Evolutionary conservation across 148 eudicot genomes (phyloP).

Genomic region (Persicaria tinctoria): DNA sequence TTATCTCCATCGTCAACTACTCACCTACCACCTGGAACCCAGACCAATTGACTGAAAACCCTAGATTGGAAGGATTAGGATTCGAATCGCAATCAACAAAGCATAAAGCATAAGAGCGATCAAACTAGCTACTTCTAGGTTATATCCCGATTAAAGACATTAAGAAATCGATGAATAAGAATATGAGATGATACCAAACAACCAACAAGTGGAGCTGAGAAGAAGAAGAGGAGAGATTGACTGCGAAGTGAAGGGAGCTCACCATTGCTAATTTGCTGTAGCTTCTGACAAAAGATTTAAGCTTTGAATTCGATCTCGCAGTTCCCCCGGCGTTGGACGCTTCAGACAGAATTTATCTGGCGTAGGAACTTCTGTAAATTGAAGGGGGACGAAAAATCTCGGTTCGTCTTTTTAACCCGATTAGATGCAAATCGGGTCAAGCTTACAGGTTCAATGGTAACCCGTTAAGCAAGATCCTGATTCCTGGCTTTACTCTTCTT

Average conservation of each 20-base stretch:
- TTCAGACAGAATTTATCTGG: background rate
- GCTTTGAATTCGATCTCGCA: background rate
- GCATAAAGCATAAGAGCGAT: background rate
- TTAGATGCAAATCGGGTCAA: background rate
- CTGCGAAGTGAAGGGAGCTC: background rate
- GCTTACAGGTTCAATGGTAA: background rate
- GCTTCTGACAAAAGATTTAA: background rate
- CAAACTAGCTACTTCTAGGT: background rate
- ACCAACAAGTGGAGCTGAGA: background rate
- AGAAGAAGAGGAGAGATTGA: background rate
- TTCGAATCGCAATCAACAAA: background rate
- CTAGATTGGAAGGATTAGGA: background rate
- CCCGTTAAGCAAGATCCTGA: too few relatives aligned
- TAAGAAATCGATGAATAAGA: too few relatives aligned
- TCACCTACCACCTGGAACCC: background rate
- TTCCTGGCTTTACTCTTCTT: too few relatives aligned
- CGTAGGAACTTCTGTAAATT: background rate
- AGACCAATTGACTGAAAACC: background rate
- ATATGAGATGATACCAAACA: background rate
- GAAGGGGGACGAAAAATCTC: background rate
- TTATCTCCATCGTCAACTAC: too few relatives aligned
- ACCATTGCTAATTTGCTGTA: slow-evolving; percentile 2
- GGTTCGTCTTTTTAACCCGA: background rate
- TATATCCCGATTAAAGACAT: background rate
- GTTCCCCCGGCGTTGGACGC: background rate